Base-by-base conservation (phyloP, 2,329 filamentous ascomycete genomes). In the Grosmannia penicillata region DNA sequence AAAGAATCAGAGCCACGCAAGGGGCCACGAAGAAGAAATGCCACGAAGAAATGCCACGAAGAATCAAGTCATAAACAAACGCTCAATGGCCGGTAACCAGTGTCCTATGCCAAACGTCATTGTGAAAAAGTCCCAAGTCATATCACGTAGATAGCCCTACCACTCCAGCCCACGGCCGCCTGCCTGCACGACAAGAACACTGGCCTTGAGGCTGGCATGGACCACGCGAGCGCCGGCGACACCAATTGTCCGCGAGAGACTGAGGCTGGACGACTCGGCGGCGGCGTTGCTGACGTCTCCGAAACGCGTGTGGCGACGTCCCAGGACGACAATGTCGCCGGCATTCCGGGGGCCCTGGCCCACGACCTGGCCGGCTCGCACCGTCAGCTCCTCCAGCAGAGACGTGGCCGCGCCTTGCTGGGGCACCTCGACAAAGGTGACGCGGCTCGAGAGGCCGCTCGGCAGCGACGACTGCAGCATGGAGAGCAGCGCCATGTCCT, bases 151-250 rank as follows among this genome's bases (percentile, higher is more conserved):
- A 29, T 21, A 24, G 36, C 14, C 23, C 15, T 26, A 29, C 24
- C 27, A 38, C n/a, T 50, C 46, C 23, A 46, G 24, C 45, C 28
- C 38, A 25, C 37, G 49, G 37, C 28, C 45, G 28, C 48, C 63
- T 27, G 78, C 78, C 57, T 84, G 76, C 22, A 87, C 66, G 39
- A 86, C 70, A 38, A 86, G 59, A 21, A 86, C 58, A 54, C 80
- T 84, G 0, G 77, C 73, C 45, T 66, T 69, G n/a, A 81, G 56
- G 11, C 66, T 69, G 32, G 63, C 64, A 37, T 65, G 65, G 31
- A 75, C 66, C n/a, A 80, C 56, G 40, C 66, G 63, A 53, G 77
- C 70, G 9, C 71, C 74, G 23, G 76, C 59, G n/a, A 62, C 57
- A 9, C 78, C 77, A 25, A 82, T 50, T 21, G 71, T 72, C 51